Percentiles rank a stretch among this genome's conserved stretches.
phyloP scores from a whole-genome alignment of 306 rosid species.

The Styphnolobium japonicum region DNA sequence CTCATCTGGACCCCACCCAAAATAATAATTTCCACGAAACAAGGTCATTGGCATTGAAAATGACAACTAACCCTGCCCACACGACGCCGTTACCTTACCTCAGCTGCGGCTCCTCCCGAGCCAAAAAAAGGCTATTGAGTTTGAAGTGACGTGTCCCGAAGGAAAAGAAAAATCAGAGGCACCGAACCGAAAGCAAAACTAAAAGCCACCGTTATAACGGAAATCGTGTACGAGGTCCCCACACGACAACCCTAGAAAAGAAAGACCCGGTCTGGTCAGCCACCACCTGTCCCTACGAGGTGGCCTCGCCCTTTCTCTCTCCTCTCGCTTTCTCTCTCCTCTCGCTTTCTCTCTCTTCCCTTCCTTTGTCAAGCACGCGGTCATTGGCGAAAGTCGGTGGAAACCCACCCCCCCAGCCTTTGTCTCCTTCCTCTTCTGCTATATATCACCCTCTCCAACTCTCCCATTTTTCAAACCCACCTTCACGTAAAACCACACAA shows the following conservation, averaged over 20 bases:
- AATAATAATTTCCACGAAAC: slow-evolving; percentile 22
- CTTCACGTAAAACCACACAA: neutral
- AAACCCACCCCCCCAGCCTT: slow-evolving; percentile 22
- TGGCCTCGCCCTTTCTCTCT: too few relatives aligned
- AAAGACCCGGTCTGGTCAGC: slow-evolving; percentile 21
- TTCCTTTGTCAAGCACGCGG: slow-evolving; percentile 36
- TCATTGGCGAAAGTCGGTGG: slow-evolving; percentile 34
- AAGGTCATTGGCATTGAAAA: neutral
- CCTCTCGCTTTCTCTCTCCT: neutral
- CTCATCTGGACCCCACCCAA: slow-evolving; percentile 18
- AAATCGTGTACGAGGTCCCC: neutral
- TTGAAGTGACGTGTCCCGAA: neutral
- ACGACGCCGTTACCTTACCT: slow-evolving; percentile 26
- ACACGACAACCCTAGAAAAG: neutral
- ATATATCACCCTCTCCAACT: slow-evolving; percentile 27
- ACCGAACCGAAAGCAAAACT: neutral
- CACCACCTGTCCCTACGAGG: slow-evolving; percentile 34
- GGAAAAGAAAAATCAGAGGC: too few relatives aligned
- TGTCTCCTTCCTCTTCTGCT: slow-evolving; percentile 11
- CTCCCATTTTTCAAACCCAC: neutral
- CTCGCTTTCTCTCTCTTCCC: neutral
- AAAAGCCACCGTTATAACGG: slow-evolving; percentile 15
- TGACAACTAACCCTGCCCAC: slow-evolving; percentile 10
- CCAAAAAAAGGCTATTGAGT: neutral
- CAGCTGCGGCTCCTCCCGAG: neutral